phyloP scores from a whole-genome alignment of 2,329 filamentous ascomycete species.

The Zalaria sp. region DNA sequence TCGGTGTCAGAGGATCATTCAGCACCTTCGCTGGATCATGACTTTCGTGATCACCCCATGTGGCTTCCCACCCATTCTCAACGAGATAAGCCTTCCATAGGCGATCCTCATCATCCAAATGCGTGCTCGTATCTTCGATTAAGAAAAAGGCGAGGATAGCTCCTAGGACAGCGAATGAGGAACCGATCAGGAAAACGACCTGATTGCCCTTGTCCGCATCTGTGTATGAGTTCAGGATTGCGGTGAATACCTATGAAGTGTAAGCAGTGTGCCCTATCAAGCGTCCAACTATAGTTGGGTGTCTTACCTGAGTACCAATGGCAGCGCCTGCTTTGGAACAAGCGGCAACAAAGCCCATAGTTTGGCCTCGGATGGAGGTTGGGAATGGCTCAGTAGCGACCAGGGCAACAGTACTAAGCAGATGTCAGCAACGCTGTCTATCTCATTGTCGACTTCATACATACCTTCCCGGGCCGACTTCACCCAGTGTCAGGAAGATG shows the following conservation, averaged over 20 bases:
- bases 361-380: constrained; percentile 67
- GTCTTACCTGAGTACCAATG: constrained; percentile 53
- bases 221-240: constrained; percentile 25
- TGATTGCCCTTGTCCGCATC: constrained; percentile 42
- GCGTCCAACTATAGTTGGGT: too few relatives aligned
- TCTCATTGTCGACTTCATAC: too few relatives aligned
- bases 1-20: too few relatives aligned
- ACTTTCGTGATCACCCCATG: constrained; percentile 2
- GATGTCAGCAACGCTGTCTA: too few relatives aligned
- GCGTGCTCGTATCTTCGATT: constrained; percentile 14
- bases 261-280: too few relatives aligned
- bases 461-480: constrained; percentile 48
- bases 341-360: constrained; percentile 55
- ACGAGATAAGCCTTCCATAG: constrained; percentile 30
- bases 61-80: constrained; percentile 22
- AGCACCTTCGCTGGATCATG: neutral
- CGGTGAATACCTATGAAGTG: constrained; percentile 42
- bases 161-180: constrained; percentile 57
- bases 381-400: constrained; percentile 74
- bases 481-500: constrained; percentile 61
- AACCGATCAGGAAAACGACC: constrained; percentile 76
- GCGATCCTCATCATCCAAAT: constrained; percentile 17
- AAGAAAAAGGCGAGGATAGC: constrained; percentile 48
- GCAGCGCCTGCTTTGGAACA: constrained; percentile 62
- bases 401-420: constrained; percentile 47